Base-by-base conservation (phyloP, 176 grass and related monocot species). In the Lolium multiflorum region DNA sequence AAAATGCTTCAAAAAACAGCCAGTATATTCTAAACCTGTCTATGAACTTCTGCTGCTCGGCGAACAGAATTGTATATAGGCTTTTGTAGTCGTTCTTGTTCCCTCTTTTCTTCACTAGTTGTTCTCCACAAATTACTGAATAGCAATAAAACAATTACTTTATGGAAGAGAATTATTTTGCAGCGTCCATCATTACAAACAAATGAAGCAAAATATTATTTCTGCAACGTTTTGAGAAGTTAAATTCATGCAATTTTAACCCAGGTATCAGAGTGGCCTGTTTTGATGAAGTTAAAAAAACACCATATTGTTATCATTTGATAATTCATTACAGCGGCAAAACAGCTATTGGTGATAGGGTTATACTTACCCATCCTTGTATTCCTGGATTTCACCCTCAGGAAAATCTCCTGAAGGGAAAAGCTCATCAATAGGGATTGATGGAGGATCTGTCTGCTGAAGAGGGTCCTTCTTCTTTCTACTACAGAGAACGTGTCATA, bases 41-140 rank as follows among this genome's bases (percentile, higher is more conserved):
- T 91, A 87, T 99, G 97, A 91, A 99, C 97, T 96, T 99, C 94
- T 77, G 97, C 94, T 77, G 97, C 97, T 88, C 87, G 92, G 46
- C 92, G 94, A 75, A 99, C 76, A 89, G 94, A 54, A 82, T 90
- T 96, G 79, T 96, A 99, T 74, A 96, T 96, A 3, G 92, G 92
- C 84, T 94, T 99, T 37, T 99, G 84, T 20, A 96, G 80, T 43
- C 94, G 88, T 68, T 99, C 97, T 16, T 93, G 77, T 77, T 96
- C 97, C 77, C 92, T 96, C 87, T 99, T 99, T 89, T 99, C 97
- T 87, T 94, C 94, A 39, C 88, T 96, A 70, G 94, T 91, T 82
- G 85, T 95, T 89, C 97, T 96, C 97, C 94, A 99, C 15, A 99
- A 85, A 73, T 96, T 96, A 81, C 97, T 96, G 88, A 68, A 81